Evolutionary conservation across 768 basidiomycete genomes (phyloP).

Genomic region (Roridomyces roridus): DNA sequence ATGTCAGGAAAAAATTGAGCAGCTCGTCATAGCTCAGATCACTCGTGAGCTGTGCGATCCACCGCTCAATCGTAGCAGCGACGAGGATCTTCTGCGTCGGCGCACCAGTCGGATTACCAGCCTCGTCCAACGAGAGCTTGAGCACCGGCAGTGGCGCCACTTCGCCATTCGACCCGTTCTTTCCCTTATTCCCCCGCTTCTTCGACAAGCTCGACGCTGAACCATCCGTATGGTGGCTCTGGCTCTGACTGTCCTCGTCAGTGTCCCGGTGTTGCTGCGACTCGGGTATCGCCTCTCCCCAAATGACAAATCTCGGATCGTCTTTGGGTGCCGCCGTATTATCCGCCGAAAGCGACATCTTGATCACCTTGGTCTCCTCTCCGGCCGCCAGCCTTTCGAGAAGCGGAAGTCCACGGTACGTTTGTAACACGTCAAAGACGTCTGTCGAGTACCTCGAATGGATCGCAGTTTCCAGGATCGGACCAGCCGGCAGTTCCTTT

Average conservation of each 20-base stretch:
- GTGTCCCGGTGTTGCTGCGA: constrained; percentile 31
- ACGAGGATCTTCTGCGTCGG: constrained; percentile 63
- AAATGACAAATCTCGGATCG: constrained; percentile 91
- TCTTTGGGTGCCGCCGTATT: constrained; percentile 78
- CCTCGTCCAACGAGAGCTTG: constrained; percentile 32
- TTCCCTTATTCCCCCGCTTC: constrained; percentile 29
- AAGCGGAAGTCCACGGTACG: constrained; percentile 76
- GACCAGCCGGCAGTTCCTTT: no score
- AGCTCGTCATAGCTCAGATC: constrained; percentile 87
- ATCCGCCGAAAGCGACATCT: constrained; percentile 69
- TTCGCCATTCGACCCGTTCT: constrained; percentile 29
- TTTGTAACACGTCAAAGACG: constrained; percentile 83
- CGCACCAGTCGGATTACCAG: constrained; percentile 51
- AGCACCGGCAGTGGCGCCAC: constrained; percentile 32
- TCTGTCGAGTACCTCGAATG: constrained; percentile 74
- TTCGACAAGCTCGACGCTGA: constrained; percentile 44
- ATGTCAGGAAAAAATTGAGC: constrained; percentile 91
- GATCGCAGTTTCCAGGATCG: constrained; percentile 53
- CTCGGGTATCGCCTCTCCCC: constrained; percentile 64
- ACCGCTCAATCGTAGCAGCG: constrained; percentile 91
- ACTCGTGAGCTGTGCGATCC: constrained; percentile 91
- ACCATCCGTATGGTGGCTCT: constrained; percentile 43
- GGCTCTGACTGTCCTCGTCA: constrained; percentile 45
- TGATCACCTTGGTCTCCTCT: constrained; percentile 71
- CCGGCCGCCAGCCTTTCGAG: constrained; percentile 69